Evolutionary conservation across 805 yeast species (phyloP).

Genomic region (Starmerella kuoi): DNA sequence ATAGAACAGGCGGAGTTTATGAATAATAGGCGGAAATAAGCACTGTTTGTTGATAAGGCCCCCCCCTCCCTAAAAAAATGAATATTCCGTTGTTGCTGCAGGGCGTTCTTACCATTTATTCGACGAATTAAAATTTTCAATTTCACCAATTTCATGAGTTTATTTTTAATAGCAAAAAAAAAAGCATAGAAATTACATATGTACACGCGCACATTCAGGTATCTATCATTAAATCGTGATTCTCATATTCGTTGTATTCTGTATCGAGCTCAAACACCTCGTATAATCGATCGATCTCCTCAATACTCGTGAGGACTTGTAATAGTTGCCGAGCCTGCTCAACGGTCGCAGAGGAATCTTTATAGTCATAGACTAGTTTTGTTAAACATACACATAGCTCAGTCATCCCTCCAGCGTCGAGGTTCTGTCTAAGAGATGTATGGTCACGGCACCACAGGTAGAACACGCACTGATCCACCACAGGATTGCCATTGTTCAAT

Average conservation of each 20-base stretch:
- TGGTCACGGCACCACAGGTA: conserved; percentile 16
- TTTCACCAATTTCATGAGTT: no score
- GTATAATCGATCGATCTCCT: conserved; percentile 9
- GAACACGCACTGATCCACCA: conserved; percentile 1
- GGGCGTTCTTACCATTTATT: no score
- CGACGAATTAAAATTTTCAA: no score
- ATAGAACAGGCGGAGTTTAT: no score
- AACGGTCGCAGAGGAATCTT: background rate
- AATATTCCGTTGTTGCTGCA: no score
- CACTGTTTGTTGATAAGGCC: no score
- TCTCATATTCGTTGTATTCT: background rate
- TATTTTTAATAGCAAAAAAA: no score
- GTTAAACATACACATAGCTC: conserved; percentile 16
- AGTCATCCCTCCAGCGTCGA: conserved; percentile 5
- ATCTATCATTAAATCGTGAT: background rate
- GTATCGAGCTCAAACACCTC: conserved; percentile 8
- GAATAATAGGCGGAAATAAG: no score
- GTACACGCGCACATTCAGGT: background rate
- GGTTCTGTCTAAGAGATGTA: conserved; percentile 4
- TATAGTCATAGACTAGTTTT: conserved; percentile 5
- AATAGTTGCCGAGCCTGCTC: conserved; percentile 13
- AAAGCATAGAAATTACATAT: no score
- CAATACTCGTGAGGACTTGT: conserved; percentile 8
- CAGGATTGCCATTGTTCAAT: background rate
- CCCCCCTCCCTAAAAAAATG: no score